Base-by-base conservation (phyloP, 2,329 filamentous ascomycete genomes). In the Acephala macrosclerotiorum region DNA sequence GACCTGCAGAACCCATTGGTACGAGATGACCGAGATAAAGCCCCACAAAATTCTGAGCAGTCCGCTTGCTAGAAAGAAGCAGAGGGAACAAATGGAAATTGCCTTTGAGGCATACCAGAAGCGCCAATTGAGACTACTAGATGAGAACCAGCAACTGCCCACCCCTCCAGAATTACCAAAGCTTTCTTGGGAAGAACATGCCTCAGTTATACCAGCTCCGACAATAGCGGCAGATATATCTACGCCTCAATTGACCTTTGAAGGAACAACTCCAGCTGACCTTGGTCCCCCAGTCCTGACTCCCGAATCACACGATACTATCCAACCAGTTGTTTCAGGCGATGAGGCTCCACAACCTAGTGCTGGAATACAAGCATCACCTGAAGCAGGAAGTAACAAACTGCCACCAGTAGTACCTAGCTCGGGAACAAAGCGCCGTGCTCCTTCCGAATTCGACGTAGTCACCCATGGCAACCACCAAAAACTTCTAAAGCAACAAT, bases 21-120 rank as follows among this genome's bases (percentile, higher is more conserved):
- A 53, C 14, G 26, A 53, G 25, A 53, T 53, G 49, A 53, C 49
- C 14, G 49, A 53, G 14, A 53, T 53, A 22, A 26, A 53, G 12
- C 25, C 49, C 6, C 11, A 33, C 3, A 6, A 53, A 53, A 29
- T 53, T 18, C 25, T 26, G 14, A 53, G 25, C 25, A 53, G 33
- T 3, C 22, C n/a, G 4, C 26, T 53, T 12, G 25, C 16, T n/a
- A 53, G 25, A 29, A n/a, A 53, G 25, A 53, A 53, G 25, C 49
- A 33, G 3, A 26, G 49, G 26, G 25, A 53, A 2, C 49, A 29
- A 53, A 33, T 29, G 25, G 33, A 14, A 2, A n/a, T 2, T 3
- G 49, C 49, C 2, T 53, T 53, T 14, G 25, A 29, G n/a, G 49
- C 22, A 53, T 53, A 53, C 26, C 25, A 29, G 25, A n/a, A 53